These are phyloP conservation scores for Chrysophaeum taylorii DNA, from an alignment of 352 stramenopile genomes.

Conservation along the genomic window DNA sequence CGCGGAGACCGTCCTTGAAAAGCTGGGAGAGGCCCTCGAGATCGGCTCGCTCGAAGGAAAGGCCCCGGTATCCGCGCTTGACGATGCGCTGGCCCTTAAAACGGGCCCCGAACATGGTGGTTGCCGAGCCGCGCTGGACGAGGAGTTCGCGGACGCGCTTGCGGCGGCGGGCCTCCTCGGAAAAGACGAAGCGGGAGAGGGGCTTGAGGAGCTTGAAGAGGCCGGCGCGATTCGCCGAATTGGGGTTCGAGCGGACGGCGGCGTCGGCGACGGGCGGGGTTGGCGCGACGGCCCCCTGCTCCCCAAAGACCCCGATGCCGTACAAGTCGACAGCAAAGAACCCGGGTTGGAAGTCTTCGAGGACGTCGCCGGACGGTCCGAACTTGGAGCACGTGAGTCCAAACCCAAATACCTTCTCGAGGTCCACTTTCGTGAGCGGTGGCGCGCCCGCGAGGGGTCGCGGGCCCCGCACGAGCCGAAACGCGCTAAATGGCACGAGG, in stretches of 20 bases:
- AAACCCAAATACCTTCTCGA: not conserved
- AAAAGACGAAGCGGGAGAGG: not conserved
- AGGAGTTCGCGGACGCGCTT: not conserved
- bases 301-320: not conserved
- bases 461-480: constrained; percentile 1
- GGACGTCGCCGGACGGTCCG: not conserved
- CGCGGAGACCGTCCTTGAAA: not conserved
- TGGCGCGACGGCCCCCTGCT: not conserved
- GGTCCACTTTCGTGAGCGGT: not conserved
- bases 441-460: not conserved
- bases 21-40: not conserved
- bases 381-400: not conserved
- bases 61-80: not conserved
- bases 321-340: not conserved
- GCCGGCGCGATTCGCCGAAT: not conserved
- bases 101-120: no score
- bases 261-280: no score
- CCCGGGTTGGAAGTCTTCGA: constrained; percentile 1
- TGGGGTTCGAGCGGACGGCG: not conserved
- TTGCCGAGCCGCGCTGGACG: not conserved
- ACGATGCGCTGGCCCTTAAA: not conserved
- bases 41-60: not conserved
- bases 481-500: not conserved
- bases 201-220: not conserved
- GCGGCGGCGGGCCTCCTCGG: not conserved